Conservation (phyloP, 345 rosid genomes). For the Euphorbia peplus region DNA sequence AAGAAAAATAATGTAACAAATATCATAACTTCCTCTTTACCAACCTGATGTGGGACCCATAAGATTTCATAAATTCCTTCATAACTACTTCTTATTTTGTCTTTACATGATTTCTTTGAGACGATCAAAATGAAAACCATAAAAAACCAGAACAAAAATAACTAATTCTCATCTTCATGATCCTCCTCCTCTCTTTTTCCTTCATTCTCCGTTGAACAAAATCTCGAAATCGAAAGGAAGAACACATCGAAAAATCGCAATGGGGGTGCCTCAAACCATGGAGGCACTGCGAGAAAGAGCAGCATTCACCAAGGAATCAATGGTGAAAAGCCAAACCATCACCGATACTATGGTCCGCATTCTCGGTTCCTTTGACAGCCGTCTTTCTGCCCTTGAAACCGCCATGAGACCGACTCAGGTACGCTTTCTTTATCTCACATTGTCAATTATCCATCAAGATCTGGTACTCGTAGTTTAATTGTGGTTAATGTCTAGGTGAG, state of each 20-base stretch:
- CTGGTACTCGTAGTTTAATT: too few species aligned
- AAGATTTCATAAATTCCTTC: constrained; percentile 13
- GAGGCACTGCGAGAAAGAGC: constrained; percentile 60
- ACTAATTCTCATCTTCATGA: background rate
- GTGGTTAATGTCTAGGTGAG: constrained; percentile 62
- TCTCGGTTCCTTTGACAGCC: constrained; percentile 94
- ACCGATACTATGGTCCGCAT: constrained; percentile 90
- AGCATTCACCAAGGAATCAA: constrained; percentile 53
- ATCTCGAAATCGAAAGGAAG: background rate
- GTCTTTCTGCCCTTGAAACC: constrained; percentile 96
- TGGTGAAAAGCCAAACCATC: constrained; percentile 80
- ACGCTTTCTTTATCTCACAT: background rate
- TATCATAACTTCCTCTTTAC: too few species aligned
- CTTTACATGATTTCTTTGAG: background rate
- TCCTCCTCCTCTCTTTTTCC: background rate
- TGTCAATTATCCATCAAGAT: background rate
- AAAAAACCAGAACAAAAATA: background rate
- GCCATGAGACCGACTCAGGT: constrained; percentile 99
- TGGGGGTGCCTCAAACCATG: constrained; percentile 72
- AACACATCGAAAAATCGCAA: constrained; percentile 4
- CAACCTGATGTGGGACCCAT: background rate
- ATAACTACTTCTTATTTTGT: constrained; percentile 34
- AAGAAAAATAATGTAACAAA: too few species aligned
- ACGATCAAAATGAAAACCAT: background rate
- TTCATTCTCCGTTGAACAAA: too few species aligned